Conservation (phyloP, 306 rosid species). For the Vachellia collinsii region DNA sequence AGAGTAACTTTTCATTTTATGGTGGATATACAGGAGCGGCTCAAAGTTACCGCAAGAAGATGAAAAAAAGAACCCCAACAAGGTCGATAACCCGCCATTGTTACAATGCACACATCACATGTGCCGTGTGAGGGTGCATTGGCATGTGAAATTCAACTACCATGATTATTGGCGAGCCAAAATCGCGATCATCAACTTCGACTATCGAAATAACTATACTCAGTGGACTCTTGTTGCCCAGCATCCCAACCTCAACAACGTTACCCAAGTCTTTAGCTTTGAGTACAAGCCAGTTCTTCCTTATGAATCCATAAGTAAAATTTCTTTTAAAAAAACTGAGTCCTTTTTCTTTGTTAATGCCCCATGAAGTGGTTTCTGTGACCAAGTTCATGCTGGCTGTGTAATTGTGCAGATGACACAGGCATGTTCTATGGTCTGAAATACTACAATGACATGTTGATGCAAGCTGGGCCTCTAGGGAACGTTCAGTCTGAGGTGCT, state of each 20-base stretch:
- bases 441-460: slow-evolving; percentile 78
- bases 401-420: slow-evolving; percentile 77
- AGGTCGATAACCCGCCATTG: slow-evolving; percentile 66
- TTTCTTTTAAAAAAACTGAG: background rate
- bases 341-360: slow-evolving; percentile 5
- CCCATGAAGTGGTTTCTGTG: slow-evolving; percentile 6
- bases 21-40: slow-evolving; percentile 53
- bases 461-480: slow-evolving; percentile 91
- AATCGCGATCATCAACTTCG: slow-evolving; percentile 80
- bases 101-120: slow-evolving; percentile 86
- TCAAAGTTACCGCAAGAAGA: slow-evolving; percentile 60
- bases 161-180: slow-evolving; percentile 87
- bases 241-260: slow-evolving; percentile 90
- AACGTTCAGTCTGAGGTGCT: slow-evolving; percentile 90
- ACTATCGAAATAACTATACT: slow-evolving; percentile 71
- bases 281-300: slow-evolving; percentile 85
- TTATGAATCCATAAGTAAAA: slow-evolving; percentile 83
- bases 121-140: slow-evolving; percentile 83
- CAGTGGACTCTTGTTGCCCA: slow-evolving; percentile 85
- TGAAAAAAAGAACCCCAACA: slow-evolving; percentile 53
- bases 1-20: slow-evolving; percentile 15
- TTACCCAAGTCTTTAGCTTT: slow-evolving; percentile 91
- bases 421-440: slow-evolving; percentile 95
- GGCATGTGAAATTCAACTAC: slow-evolving; percentile 87
- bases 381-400: slow-evolving; percentile 1